Evolutionary conservation across 768 basidiomycete genomes (phyloP), one percentile per base, ranked within the genome.

Genomic region (Lanmaoa pseudosensibilis): DNA sequence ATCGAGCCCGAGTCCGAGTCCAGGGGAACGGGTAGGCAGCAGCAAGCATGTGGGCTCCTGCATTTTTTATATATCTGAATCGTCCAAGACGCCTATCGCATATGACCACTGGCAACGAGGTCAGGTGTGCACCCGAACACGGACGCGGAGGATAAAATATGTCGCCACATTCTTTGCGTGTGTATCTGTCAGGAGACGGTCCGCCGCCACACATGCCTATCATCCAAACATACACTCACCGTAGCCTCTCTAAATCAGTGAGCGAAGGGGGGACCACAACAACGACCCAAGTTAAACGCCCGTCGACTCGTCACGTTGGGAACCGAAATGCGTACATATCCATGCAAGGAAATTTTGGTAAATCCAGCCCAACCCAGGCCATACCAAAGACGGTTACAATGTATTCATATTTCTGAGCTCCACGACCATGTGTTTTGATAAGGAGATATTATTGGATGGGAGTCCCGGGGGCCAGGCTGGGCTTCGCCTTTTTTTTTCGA

Each of bases 391-490:
- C 12, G 63, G 55, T n/a, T 34, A 55, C 43, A 41, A 56, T 21
- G 27, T n/a, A 23, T 41, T 41, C 45, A 50, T 49, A 53, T 21
- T 41, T 51, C 44, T 16, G 21, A 46, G 45, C 41, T 12, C 50
- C 50, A 55, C 30, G 53, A 23, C 43, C 64, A 48, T 50, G 60
- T 43, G 57, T 13, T n/a, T 40, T 36, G 64, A 66, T 63, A 63
- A 66, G 44, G 39, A 33, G 63, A 52, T 66, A 65, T 65, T 66
- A 60, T 59, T 63, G 60, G 60, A 46, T 45, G 32, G 33, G 25
- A 50, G 46, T 23, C 38, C 23, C 48, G 12, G 23, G 16, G 23
- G 13, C 37, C 21, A 13, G 36, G 40, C 9, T 15, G 38, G 16
- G n/a, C 33, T 18, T 40, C 27, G 27, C 27, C 44, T 23, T 11